phyloP scores from a whole-genome alignment of 768 basidiomycete genomes.

The Nevesoporus exiguus region DNA sequence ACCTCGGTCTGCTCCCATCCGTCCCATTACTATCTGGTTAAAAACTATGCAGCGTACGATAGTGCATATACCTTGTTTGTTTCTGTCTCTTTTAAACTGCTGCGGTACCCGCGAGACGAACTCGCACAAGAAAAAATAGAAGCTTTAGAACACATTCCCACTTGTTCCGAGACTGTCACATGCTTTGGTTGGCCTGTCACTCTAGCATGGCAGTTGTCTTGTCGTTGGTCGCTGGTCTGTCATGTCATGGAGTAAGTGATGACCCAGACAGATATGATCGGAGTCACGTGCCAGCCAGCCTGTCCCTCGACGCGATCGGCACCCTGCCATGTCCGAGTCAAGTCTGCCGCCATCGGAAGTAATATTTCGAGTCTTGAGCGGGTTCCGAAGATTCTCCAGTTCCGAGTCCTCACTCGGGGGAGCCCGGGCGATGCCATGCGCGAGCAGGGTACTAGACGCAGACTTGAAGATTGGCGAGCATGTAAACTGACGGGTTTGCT shows the following conservation, averaged over 20 bases:
- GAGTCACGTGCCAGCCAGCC: background rate
- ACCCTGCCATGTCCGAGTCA: background rate
- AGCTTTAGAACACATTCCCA: background rate
- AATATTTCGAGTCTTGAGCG: too few relatives aligned
- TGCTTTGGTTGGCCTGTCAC: background rate
- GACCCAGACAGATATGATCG: background rate
- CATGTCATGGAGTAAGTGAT: background rate
- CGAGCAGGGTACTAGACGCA: too few relatives aligned
- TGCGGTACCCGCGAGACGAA: background rate
- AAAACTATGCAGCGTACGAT: constrained; percentile 25
- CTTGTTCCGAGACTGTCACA: background rate
- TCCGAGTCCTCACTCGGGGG: too few relatives aligned
- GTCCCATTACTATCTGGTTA: constrained; percentile 8
- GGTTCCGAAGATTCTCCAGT: too few relatives aligned
- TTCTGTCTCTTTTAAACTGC: background rate
- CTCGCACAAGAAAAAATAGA: constrained; percentile 7
- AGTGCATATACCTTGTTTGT: constrained; percentile 32
- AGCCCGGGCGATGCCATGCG: too few relatives aligned
- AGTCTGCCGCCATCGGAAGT: too few relatives aligned
- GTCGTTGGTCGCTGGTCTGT: background rate
- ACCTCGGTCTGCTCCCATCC: constrained; percentile 20
- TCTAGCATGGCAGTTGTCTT: background rate
- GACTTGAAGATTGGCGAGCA: too few relatives aligned
- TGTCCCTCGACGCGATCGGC: background rate
- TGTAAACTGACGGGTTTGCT: too few relatives aligned